Evolutionary conservation across 1,139 yeast species (phyloP).

Genomic region (Blastobotrys petasosporus): DNA sequence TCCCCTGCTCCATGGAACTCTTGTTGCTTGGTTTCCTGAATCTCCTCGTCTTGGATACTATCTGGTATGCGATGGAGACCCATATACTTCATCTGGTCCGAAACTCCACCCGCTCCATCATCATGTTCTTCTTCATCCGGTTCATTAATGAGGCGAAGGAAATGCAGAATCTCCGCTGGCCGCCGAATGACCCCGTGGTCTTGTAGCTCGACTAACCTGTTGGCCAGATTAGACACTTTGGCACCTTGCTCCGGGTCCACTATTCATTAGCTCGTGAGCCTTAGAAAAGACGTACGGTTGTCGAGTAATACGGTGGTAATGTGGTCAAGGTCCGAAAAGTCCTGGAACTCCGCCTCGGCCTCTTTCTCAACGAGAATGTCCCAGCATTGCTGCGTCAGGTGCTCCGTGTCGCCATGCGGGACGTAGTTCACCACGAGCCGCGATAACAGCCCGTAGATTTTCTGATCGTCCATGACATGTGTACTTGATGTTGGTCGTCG

Average conservation of each 20-base stretch:
- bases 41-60: conserved; percentile 1
- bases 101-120: background rate
- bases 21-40: background rate
- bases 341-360: conserved; percentile 4
- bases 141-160: conserved; percentile 4
- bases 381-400: conserved; percentile 8
- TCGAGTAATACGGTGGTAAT: conserved; percentile 8
- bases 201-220: conserved; percentile 9
- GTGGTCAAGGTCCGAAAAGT: conserved; percentile 11
- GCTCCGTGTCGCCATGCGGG: conserved; percentile 1
- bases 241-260: conserved; percentile 3
- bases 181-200: conserved; percentile 12
- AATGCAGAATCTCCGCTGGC: conserved; percentile 13
- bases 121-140: background rate
- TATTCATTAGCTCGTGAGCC: background rate
- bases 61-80: conserved; percentile 7
- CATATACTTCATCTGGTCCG: conserved; percentile 9
- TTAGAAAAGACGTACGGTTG: background rate
- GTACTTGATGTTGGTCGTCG: no score
- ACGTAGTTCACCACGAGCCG: conserved; percentile 4
- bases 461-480: conserved; percentile 7
- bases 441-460: conserved; percentile 8
- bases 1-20: conserved; percentile 13
- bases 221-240: conserved; percentile 9
- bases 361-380: conserved; percentile 6